Percentiles rank a stretch among this genome's conserved stretches.
Evolutionary conservation across 306 rosid species (phyloP).

Genomic region (Vicia sativa): DNA sequence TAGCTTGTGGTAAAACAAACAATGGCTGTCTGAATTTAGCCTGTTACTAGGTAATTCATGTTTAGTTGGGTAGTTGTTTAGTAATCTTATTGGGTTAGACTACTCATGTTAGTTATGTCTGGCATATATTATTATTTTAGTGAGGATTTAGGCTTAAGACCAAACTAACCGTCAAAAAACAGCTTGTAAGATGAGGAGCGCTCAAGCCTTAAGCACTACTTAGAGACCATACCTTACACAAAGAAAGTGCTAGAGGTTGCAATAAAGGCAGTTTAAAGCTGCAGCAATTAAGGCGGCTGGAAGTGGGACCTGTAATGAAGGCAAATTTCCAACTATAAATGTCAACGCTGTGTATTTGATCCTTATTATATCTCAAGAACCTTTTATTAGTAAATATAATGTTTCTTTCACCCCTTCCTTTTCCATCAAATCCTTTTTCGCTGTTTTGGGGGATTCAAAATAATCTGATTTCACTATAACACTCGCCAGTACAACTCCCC

Average conservation of each 20-base stretch:
- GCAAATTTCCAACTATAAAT: not conserved
- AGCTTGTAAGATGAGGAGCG: not conserved
- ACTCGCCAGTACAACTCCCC: conserved; percentile 1
- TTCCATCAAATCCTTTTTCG: not conserved
- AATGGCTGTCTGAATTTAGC: not conserved
- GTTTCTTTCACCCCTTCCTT: conserved; percentile 22
- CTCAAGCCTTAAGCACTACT: not conserved
- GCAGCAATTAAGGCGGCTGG: not conserved
- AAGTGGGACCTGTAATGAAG: not conserved
- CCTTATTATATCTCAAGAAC: not conserved
- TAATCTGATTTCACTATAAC: not conserved
- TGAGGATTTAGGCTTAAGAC: not conserved
- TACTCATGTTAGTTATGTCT: not conserved
- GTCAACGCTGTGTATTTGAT: not conserved
- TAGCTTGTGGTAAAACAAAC: not conserved
- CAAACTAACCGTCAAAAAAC: not conserved
- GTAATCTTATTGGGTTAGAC: conserved; percentile 1
- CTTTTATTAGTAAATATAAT: not conserved
- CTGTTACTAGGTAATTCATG: not conserved
- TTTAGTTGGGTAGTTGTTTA: not conserved
- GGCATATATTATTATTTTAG: not conserved
- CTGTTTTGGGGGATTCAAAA: not conserved
- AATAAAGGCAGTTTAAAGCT: not conserved
- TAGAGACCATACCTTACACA: not conserved
- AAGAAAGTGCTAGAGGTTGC: not conserved